Conservation (phyloP, 2,329 filamentous ascomycete species). For the Cytospora chrysosperma region DNA sequence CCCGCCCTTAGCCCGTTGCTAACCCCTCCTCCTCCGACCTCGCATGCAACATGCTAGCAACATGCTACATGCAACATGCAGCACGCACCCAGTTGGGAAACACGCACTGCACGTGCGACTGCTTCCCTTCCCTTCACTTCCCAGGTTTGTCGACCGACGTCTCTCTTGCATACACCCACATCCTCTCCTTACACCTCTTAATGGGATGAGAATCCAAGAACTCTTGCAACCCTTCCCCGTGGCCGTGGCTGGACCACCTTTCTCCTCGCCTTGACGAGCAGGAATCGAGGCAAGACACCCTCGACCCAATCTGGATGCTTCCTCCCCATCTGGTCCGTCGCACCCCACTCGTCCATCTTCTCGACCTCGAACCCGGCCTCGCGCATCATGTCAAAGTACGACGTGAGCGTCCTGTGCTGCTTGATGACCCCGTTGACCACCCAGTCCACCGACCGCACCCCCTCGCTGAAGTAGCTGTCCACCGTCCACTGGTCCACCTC, state of each 20-base stretch:
- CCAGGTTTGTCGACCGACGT: too few relatives aligned
- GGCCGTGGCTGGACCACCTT: constrained; percentile 11
- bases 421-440: constrained; percentile 43
- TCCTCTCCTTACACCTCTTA: not conserved
- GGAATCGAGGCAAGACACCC: constrained; percentile 25
- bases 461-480: constrained; percentile 43
- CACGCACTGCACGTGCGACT: not conserved
- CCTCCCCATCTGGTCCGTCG: constrained; percentile 26
- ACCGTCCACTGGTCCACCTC: constrained; percentile 41
- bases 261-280: constrained; percentile 25
- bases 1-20: not conserved
- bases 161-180: not conserved
- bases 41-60: too few relatives aligned
- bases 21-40: not conserved
- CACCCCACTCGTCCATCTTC: constrained; percentile 40
- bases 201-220: constrained; percentile 12
- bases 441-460: constrained; percentile 41
- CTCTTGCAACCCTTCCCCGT: constrained; percentile 1
- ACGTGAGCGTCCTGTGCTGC: constrained; percentile 45
- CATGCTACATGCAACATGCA: too few relatives aligned
- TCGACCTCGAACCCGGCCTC: constrained; percentile 38
- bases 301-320: constrained; percentile 28
- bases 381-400: constrained; percentile 40
- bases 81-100: not conserved
- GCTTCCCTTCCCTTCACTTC: too few relatives aligned